Evolutionary conservation across 257 asterid genomes (phyloP).

Genomic region (Haberlea rhodopensis): DNA sequence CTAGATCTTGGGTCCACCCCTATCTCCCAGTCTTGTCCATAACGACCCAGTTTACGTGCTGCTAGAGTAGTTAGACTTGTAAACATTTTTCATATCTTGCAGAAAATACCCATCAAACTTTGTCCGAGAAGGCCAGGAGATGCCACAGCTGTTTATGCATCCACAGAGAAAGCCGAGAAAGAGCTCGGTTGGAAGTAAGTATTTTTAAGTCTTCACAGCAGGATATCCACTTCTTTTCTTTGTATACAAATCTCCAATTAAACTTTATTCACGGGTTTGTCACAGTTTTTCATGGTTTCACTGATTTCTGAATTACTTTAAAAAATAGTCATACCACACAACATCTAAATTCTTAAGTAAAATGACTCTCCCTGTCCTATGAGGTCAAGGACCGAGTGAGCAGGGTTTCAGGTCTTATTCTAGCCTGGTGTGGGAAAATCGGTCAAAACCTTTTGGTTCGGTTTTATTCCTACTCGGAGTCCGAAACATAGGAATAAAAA

Average conservation of each 20-base stretch:
- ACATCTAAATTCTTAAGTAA: background rate
- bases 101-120: slow-evolving; percentile 77
- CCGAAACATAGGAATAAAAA: no score
- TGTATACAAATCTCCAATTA: background rate
- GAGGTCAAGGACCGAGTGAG: no score
- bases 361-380: background rate
- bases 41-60: background rate
- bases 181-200: slow-evolving; percentile 97
- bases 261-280: background rate
- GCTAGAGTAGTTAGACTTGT: background rate
- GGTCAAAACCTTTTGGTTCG: no score
- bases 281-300: background rate
- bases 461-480: background rate
- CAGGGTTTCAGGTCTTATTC: no score
- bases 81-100: slow-evolving; percentile 11
- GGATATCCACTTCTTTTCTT: background rate
- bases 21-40: background rate
- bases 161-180: slow-evolving; percentile 69
- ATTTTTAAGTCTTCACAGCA: background rate
- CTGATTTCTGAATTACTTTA: no score
- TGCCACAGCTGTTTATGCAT: slow-evolving; percentile 92
- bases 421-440: no score
- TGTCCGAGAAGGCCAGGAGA: slow-evolving; percentile 91
- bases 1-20: no score
- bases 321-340: background rate